Percentiles rank a stretch among this genome's conserved stretches.
These are phyloP conservation scores for Gaillardinia entomophila DNA, from an alignment of 805 yeast species.

Conservation along the genomic window DNA sequence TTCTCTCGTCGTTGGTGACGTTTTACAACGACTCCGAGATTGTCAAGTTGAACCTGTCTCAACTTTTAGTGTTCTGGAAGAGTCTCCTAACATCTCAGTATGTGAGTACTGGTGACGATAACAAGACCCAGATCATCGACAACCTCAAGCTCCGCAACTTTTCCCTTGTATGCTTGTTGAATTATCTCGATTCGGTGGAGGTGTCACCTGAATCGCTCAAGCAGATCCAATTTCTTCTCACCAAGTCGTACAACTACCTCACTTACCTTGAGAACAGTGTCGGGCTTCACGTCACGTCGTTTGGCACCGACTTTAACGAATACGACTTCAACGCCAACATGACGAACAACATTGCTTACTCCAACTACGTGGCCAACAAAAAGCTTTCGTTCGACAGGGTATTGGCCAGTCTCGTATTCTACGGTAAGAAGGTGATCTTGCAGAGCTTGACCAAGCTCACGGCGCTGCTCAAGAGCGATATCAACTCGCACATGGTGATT, in stretches of 20 bases:
- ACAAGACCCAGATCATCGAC: constrained; percentile 20
- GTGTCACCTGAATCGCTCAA: constrained; percentile 35
- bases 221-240: constrained; percentile 35
- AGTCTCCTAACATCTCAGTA: constrained; percentile 38
- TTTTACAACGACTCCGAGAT: constrained; percentile 36
- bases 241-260: constrained; percentile 36
- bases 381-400: constrained; percentile 19
- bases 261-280: constrained; percentile 34
- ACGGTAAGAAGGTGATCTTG: constrained; percentile 31
- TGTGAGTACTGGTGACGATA: constrained; percentile 17
- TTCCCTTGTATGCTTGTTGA: constrained; percentile 34
- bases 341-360: constrained; percentile 23
- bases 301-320: constrained; percentile 23
- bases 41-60: constrained; percentile 39
- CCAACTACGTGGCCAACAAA: constrained; percentile 14
- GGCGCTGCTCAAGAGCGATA: constrained; percentile 27
- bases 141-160: constrained; percentile 33
- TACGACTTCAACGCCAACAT: constrained; percentile 21
- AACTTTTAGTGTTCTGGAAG: constrained; percentile 40
- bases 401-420: constrained; percentile 27
- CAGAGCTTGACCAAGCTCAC: constrained; percentile 31
- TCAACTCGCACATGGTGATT: constrained; percentile 37
- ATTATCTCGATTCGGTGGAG: constrained; percentile 32
- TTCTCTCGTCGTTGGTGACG: constrained; percentile 35
- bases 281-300: constrained; percentile 26